Evolutionary conservation across 1,139 yeast species (phyloP), one percentile per base, ranked within the genome.

Genomic region (Zygosaccharomyces pseudobailii): DNA sequence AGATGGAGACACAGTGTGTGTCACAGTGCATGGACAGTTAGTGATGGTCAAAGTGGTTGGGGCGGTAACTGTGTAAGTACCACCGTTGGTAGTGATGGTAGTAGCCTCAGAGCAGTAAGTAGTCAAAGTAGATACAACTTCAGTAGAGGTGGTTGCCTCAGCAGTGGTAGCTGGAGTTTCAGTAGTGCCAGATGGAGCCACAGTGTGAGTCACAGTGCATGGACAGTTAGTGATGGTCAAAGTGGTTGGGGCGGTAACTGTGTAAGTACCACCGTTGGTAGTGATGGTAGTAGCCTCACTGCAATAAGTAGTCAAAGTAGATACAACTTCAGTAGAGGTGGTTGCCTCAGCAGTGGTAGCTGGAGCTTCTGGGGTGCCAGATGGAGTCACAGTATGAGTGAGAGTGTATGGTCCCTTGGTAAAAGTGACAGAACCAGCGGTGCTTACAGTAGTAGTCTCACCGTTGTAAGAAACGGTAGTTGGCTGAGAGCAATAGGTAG

Each of bases 151-250:
- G 9, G 27, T 42, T 3, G 36, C 24, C 24, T 42, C 22, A 24
- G 46, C 36, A n/a, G 22, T 8, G 8, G 27, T 24, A n/a, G 39
- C 28, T 36, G 39, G 33, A 6, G 33, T 25, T 8, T 25, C 46
- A 44, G 62, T 54, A 35, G 61, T 35, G 23, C 39, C 31, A 13
- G 17, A 13, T 13, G 41, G 19, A 24, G 42, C 4, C 5, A 8
- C 46, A n/a, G 23, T 30, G 38, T 43, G 46, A n/a, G 44, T 38
- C 30, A 46, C 20, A 58, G 82, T 74, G 72, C 85, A 80, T 35
- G 50, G 50, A 34, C 52, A 48, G 13, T 48, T 48, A 25, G 50
- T 46, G 37, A 48, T 61, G 55, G 30, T 19, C 75, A 56, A 13
- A 13, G 17, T 13, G 17, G 17, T 8, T 54, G 74, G 70, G 56